Evolutionary conservation across 441 rosid species (phyloP), one percentile per base, ranked within the genome.

Genomic region (Adansonia rubrostipa): DNA sequence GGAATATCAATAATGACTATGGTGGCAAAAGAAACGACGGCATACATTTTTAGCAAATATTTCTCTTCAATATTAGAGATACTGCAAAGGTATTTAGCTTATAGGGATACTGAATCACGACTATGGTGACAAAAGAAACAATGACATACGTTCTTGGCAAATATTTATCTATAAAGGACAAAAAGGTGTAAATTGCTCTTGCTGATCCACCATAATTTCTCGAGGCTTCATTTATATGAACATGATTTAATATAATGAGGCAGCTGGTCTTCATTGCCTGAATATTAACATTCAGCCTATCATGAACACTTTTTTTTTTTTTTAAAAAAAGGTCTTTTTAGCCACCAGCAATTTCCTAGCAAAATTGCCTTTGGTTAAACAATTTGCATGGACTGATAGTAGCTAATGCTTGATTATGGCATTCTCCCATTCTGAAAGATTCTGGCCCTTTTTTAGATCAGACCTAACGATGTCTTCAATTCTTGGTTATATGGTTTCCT

Each of bases 401-500:
- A 50, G 60, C 45, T 50, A 50, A 70, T 70, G 74, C 9, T 71
- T 50, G 44, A 50, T 70, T 17, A 50, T 70, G 61, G 22, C 61
- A 14, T 9, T 71, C 74, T 71, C 6, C 50, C 64, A 36, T 72
- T 72, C 50, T n/a, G 50, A 72, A 72, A 54, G 5, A n/a, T 9
- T 8, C 60, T 36, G 47, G 64, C 33, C 13, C 75, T 40, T 24
- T 56, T 53, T 54, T 36, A 72, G 63, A 9, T 72, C 75, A n/a
- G 1, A 36, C 33, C 75, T 36, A 17, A 72, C 36, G 48, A 54
- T 72, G 50, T 36, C 5, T 54, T 36, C 51, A 64, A 20, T 36
- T 36, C 73, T 20, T 50, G 47, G 56, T 44, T 67, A 7, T 44
- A 71, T 24, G 15, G 28, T 17, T 40, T 36, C n/a, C 51, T 10